Base-by-base conservation (phyloP, 495 filamentous ascomycete species). In the Letharia lupina region DNA sequence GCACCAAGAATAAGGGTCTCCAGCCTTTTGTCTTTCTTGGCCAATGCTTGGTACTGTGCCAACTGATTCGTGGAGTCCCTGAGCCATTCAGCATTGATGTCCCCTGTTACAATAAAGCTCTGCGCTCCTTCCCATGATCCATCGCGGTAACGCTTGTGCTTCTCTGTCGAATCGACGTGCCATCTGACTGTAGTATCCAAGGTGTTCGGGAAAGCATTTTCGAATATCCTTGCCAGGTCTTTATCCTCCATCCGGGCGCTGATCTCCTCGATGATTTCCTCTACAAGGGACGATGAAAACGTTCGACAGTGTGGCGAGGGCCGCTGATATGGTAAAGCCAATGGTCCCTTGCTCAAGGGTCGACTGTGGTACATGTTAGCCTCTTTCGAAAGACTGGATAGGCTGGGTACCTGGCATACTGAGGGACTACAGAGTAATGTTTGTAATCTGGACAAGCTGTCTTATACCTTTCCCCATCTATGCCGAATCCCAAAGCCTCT, bases 21-120 rank as follows among this genome's bases (percentile, higher is more conserved):
- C 57, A 98, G 84, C 13, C 74, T 78, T 61, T 83, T 81, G 73
- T 98, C 94, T 67, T 89, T 87, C 67, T 84, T 87, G 2, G 93
- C 91, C 28, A 99, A 79, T 2, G 80, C 73, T 70, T 97, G 94
- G 71, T 99, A 99, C 57, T 93, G 91, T 7, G 84, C 82, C 20
- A 99, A 76, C 73, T 99, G 94, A 77, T 98, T 98, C 13, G 95
- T 97, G 52, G 93, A 96, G 76, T 99, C 94, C 60, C 94, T 88
- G 54, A 99, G 78, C 94, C 94, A 99, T 77, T 98, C 94, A 9
- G 94, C 94, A 71, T 97, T 89, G 73, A 99, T 99, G 72, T 99
- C 94, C n/a, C 93, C 93, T 0, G 94, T 99, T 58, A 99, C 95
- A 67, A 99, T 89, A 75, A 99, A 99, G 45, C 87, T 91, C 74